Percentiles rank a stretch among this genome's conserved stretches.
These are phyloP conservation scores for Beauveria asiatica DNA, from an alignment of 2,329 filamentous ascomycete genomes.

Conservation along the genomic window DNA sequence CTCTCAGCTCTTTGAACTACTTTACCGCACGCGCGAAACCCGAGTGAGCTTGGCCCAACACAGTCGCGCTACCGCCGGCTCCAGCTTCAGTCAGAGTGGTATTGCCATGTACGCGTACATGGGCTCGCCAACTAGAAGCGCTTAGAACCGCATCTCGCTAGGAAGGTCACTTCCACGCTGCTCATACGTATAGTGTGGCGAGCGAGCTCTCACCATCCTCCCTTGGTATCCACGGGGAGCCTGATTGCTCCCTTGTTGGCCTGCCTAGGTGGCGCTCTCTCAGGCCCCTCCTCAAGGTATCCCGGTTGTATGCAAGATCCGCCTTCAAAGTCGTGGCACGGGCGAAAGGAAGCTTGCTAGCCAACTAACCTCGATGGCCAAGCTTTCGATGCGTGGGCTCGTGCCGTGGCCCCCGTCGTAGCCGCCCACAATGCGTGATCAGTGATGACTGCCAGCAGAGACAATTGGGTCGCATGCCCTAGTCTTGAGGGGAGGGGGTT, in stretches of 20 bases:
- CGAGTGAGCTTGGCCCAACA: not conserved
- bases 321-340: not conserved
- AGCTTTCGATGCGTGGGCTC: not conserved
- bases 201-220: not conserved
- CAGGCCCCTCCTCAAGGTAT: not conserved
- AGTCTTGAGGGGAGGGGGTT: not conserved
- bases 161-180: not conserved
- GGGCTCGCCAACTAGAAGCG: slow-evolving; percentile 3
- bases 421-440: not conserved
- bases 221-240: not conserved
- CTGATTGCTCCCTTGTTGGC: not conserved
- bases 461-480: not conserved
- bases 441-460: not conserved
- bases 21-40: not conserved
- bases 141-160: not conserved
- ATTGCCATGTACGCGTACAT: not conserved
- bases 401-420: not conserved
- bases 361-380: not conserved
- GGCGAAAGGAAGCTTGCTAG: not conserved
- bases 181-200: not conserved
- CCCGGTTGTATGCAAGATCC: not conserved
- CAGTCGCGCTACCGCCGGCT: not conserved
- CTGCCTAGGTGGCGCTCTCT: not conserved
- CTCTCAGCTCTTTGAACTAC: not conserved
- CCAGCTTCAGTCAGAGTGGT: not conserved